A percentile compares a stretch with the other conserved stretches of the same genome.
Conservation (phyloP, 164 flowering plant species). For the Magnolia officinalis region DNA sequence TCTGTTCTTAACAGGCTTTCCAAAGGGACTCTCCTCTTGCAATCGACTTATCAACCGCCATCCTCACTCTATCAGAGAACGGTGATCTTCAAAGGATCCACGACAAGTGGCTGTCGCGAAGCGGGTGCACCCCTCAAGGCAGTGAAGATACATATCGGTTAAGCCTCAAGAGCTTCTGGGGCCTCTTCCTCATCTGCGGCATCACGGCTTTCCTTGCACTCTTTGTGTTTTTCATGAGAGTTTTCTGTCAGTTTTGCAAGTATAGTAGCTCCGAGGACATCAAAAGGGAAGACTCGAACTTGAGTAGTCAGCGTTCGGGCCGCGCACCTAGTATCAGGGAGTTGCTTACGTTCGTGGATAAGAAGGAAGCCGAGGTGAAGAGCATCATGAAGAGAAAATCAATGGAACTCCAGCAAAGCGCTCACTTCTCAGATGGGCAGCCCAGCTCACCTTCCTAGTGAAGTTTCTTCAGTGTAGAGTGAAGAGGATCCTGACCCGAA, state of each 20-base stretch:
- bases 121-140: conserved; percentile 35
- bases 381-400: conserved; percentile 21
- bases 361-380: conserved; percentile 51
- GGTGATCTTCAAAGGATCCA: conserved; percentile 86
- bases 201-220: conserved; percentile 63
- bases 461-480: background rate
- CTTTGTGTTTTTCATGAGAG: conserved; percentile 41
- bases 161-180: conserved; percentile 86
- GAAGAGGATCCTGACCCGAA: too few species aligned
- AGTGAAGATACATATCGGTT: conserved; percentile 45
- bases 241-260: conserved; percentile 50
- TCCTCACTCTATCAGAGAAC: conserved; percentile 81
- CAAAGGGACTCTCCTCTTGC: conserved; percentile 92
- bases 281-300: conserved; percentile 19
- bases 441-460: conserved; percentile 19
- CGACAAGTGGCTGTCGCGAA: conserved; percentile 58
- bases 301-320: conserved; percentile 11
- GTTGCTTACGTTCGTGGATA: conserved; percentile 55
- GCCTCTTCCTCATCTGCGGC: conserved; percentile 82
- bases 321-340: conserved; percentile 42
- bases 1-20: conserved; percentile 54
- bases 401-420: conserved; percentile 22
- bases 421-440: conserved; percentile 38
- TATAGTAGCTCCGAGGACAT: conserved; percentile 31
- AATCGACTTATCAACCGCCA: conserved; percentile 82